Conservation (phyloP, 495 filamentous ascomycete species). For the Pseudomonodictys pantanalensis region DNA sequence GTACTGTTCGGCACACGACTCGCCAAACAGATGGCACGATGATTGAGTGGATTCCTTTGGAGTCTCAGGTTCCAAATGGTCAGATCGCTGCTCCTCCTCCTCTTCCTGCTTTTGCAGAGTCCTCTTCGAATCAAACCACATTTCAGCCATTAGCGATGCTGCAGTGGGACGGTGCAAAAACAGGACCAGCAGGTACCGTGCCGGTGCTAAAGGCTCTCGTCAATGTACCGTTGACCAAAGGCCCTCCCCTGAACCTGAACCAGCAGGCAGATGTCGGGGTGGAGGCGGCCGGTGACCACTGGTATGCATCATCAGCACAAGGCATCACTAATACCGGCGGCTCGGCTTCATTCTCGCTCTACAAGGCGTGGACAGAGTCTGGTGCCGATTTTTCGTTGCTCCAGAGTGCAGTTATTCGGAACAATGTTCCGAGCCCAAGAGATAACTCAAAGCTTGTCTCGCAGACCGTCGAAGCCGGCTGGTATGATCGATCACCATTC, state of each 20-base stretch:
- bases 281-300: slow-evolving; percentile 14
- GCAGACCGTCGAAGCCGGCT: slow-evolving; percentile 18
- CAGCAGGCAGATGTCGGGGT: neutral
- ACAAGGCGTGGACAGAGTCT: slow-evolving; percentile 14
- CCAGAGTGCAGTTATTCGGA: slow-evolving; percentile 7
- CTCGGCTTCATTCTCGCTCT: slow-evolving; percentile 5
- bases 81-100: slow-evolving; percentile 9
- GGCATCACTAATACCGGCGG: slow-evolving; percentile 5
- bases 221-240: neutral
- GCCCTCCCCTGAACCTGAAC: neutral
- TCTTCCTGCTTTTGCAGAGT: neutral
- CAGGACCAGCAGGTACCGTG: slow-evolving; percentile 10
- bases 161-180: slow-evolving; percentile 2
- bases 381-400: slow-evolving; percentile 11
- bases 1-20: slow-evolving; percentile 2
- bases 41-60: slow-evolving; percentile 12
- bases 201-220: neutral
- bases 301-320: slow-evolving; percentile 17
- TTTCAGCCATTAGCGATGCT: slow-evolving; percentile 5
- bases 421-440: slow-evolving; percentile 12
- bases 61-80: slow-evolving; percentile 7
- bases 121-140: neutral
- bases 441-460: neutral
- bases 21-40: slow-evolving; percentile 1
- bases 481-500: neutral